A percentile compares a stretch with the other conserved stretches of the same genome.
These are phyloP conservation scores for Scytalidium sp. DNA, from an alignment of 2,329 filamentous ascomycete genomes.

Conservation along the genomic window DNA sequence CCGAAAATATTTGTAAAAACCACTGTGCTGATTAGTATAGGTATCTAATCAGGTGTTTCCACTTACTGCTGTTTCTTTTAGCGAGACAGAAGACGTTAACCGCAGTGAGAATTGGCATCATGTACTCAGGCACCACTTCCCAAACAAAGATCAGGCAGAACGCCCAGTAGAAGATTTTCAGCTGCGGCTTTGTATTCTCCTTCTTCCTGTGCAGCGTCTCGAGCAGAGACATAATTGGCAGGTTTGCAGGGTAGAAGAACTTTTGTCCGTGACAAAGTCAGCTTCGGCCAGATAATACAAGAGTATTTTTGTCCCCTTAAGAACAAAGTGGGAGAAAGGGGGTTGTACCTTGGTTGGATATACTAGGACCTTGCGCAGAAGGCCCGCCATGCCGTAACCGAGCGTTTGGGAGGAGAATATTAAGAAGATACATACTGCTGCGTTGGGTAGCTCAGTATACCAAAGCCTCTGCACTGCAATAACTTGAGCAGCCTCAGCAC, in stretches of 20 bases:
- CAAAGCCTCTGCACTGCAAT: conserved; percentile 68
- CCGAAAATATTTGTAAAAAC: conserved; percentile 71
- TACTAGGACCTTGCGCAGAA: conserved; percentile 55
- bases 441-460: conserved; percentile 67
- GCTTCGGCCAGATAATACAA: conserved; percentile 17
- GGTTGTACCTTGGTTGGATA: conserved; percentile 31
- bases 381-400: conserved; percentile 59
- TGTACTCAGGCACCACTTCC: conserved; percentile 53
- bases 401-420: conserved; percentile 59
- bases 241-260: conserved; percentile 36
- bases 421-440: conserved; percentile 56
- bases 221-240: conserved; percentile 32
- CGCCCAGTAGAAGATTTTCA: background rate
- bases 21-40: conserved; percentile 29
- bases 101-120: conserved; percentile 66
- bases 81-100: conserved; percentile 72
- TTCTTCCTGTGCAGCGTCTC: conserved; percentile 34
- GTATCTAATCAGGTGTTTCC: background rate
- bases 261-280: conserved; percentile 42
- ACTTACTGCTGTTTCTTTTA: conserved; percentile 52
- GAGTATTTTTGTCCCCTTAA: conserved; percentile 22
- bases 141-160: conserved; percentile 38
- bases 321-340: conserved; percentile 28
- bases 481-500: conserved; percentile 70
- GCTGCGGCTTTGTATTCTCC: conserved; percentile 26